phyloP scores from a whole-genome alignment of 805 yeast species.

The Hanseniaspora jakobsenii region DNA sequence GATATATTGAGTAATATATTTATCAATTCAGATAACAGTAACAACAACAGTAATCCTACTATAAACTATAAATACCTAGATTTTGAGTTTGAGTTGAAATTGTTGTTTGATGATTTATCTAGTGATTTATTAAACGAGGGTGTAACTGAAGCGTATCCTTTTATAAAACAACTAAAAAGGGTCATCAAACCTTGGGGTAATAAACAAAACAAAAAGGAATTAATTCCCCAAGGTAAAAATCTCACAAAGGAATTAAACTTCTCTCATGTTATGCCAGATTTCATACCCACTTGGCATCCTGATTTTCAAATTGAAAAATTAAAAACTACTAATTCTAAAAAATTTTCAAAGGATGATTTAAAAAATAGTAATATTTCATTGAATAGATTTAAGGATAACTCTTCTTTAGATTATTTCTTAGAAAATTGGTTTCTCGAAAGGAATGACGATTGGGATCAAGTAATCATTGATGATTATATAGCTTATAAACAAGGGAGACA shows the following conservation, averaged over 20 bases:
- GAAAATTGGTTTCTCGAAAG: constrained; percentile 25
- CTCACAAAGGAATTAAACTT: constrained; percentile 50
- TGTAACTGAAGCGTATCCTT: constrained; percentile 48
- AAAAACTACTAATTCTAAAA: constrained; percentile 27
- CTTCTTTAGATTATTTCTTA: constrained; percentile 32
- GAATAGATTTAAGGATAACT: too few species aligned
- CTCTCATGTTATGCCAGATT: constrained; percentile 66
- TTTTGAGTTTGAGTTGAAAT: constrained; percentile 62
- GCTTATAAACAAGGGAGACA: constrained; percentile 32
- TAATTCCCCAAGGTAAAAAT: constrained; percentile 51
- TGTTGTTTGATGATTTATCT: constrained; percentile 60
- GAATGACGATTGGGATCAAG: constrained; percentile 40
- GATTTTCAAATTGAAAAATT: constrained; percentile 52
- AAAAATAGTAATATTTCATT: too few species aligned
- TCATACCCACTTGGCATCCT: constrained; percentile 58
- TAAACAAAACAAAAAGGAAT: constrained; percentile 39
- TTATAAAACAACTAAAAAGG: constrained; percentile 40
- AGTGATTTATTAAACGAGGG: constrained; percentile 61
- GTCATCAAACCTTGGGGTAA: constrained; percentile 67
- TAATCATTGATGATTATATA: constrained; percentile 32
- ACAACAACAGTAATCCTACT: too few species aligned
- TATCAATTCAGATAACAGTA: constrained; percentile 18
- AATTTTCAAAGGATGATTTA: too few species aligned
- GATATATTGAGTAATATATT: constrained; percentile 19
- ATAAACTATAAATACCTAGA: constrained; percentile 32